These are phyloP conservation scores for Amphibolis antarctica DNA, from an alignment of 106 monocot species.

Conservation along the genomic window DNA sequence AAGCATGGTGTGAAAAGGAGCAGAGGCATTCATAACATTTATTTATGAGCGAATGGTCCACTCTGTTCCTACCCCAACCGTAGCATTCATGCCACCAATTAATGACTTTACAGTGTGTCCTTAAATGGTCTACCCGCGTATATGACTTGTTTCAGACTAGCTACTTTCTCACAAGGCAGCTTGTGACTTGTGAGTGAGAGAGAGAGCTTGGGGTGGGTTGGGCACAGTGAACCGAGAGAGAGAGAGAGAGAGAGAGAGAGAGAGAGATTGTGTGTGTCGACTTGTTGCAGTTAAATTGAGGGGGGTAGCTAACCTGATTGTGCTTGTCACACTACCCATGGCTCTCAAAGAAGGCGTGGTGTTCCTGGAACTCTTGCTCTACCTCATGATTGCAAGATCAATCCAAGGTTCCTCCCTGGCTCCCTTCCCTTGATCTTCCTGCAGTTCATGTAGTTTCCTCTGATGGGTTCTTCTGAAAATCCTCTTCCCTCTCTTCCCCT, in stretches of 20 bases:
- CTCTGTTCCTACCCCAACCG: constrained; percentile 2
- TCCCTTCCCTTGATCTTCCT: not conserved
- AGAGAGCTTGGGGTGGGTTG: too few relatives aligned
- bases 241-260: constrained; percentile 1
- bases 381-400: constrained; percentile 16
- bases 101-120: constrained; percentile 1
- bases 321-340: constrained; percentile 15
- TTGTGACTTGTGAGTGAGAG: not conserved
- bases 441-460: not conserved
- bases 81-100: constrained; percentile 16
- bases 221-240: too few relatives aligned
- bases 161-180: not conserved
- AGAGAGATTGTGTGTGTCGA: not conserved
- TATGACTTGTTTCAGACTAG: not conserved
- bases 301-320: not conserved
- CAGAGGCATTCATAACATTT: constrained; percentile 3
- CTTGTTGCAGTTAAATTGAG: not conserved
- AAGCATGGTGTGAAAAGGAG: not conserved
- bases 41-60: not conserved
- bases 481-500: too few relatives aligned
- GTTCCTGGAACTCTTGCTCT: constrained; percentile 26
- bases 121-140: not conserved
- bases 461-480: constrained; percentile 1
- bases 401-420: constrained; percentile 34
- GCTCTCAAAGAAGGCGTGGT: constrained; percentile 19